Base-by-base conservation (phyloP, 2,329 filamentous ascomycete species). In the Dothidotthia symphoricarpi region DNA sequence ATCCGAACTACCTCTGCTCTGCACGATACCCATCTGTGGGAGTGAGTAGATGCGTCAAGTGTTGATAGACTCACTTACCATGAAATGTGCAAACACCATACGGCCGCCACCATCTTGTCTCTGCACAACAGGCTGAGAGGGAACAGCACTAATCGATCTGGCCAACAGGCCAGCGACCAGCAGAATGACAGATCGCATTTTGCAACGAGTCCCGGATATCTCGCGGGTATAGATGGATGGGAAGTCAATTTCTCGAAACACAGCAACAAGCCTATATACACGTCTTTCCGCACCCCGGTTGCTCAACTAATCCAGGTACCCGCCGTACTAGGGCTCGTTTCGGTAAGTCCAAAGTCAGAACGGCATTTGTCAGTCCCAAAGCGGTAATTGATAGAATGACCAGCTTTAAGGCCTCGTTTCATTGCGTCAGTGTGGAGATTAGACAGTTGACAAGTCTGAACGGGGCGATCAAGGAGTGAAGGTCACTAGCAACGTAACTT, bases 41-140 rank as follows among this genome's bases (percentile, higher is more conserved):
- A 28, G 24, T 37, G 24, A 27, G 26, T 28, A 37, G 27, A 25
- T 31, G 24, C 10, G 11, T 24, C 17, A 24, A 16, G 9, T 11
- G 12, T 5, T 15, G 11, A 22, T 17, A 24, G 30, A 28, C 16
- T 16, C 3, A 15, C 43, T 13, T 43, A 53, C 55, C 53, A 59
- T 61, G 38, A 57, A 59, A 41, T 61, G 57, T 6, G 51, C 51
- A 35, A 57, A 59, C 13, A 61, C 57, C 27, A 17, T 45, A 39
- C 19, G 19, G 5, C 19, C 19, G 9, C 9, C 9, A 9, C 19
- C 19, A 22, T 22, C 11, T 27, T 35, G 31, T 13, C 37, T 30
- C 16, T 28, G 22, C 15, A 43, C 22, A 9, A 41, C 28, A 12
- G 36, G 26, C 14, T 37, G 36, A 30, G 37, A 39, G 15, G 52